A percentile compares a stretch with the other conserved stretches of the same genome.
phyloP scores from a whole-genome alignment of 768 basidiomycete species.

The Lentinula lateritia region DNA sequence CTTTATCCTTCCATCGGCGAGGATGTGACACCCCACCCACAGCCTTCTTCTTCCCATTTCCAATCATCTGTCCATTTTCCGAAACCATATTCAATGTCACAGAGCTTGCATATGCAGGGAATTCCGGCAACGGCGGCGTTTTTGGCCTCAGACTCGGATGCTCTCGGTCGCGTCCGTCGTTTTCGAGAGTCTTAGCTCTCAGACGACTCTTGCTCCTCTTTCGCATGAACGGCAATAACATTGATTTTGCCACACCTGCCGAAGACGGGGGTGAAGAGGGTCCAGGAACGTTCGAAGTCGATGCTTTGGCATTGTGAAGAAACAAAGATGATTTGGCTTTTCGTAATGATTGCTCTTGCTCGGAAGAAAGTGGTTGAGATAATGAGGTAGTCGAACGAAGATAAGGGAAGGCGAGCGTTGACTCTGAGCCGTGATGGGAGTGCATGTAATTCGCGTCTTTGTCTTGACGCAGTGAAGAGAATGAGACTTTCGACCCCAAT shows the following conservation, averaged over 20 bases:
- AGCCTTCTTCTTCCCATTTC: not conserved
- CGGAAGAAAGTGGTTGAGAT: not conserved
- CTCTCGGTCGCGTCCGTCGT: not conserved
- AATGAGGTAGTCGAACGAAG: not conserved
- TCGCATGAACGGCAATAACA: not conserved
- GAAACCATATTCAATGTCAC: not conserved
- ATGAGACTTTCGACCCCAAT: not conserved
- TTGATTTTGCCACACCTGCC: not conserved
- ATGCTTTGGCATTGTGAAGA: not conserved
- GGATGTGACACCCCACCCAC: not conserved
- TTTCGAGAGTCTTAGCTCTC: not conserved
- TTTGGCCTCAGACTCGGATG: slow-evolving; percentile 2
- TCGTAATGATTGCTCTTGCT: not conserved
- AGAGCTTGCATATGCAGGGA: not conserved
- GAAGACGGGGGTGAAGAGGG: not conserved
- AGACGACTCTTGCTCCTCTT: not conserved
- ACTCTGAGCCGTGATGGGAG: not conserved
- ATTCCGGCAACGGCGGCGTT: not conserved
- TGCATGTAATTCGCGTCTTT: not conserved
- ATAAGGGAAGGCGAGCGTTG: not conserved
- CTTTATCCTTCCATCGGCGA: slow-evolving; percentile 24
- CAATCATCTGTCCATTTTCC: not conserved
- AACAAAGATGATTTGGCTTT: not conserved
- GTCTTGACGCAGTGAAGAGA: not conserved
- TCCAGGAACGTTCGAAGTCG: not conserved